A percentile compares a stretch with the other conserved stretches of the same genome.
Evolutionary conservation across 2,329 filamentous ascomycete species (phyloP).

Genomic region (Chaetomium strumarium): DNA sequence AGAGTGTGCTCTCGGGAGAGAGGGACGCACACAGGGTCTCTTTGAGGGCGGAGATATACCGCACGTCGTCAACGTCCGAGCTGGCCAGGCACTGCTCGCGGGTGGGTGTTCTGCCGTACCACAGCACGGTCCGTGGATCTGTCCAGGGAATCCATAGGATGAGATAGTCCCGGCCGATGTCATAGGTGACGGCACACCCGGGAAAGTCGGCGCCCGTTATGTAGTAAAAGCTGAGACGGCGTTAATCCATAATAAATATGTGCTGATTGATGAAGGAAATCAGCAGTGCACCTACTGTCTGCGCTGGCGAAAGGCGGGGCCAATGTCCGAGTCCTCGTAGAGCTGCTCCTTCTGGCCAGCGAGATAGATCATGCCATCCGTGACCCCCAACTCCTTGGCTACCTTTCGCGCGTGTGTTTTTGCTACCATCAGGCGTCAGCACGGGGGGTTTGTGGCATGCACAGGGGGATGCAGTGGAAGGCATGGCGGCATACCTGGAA

Average conservation of each 20-base stretch:
- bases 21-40: slow-evolving; percentile 46
- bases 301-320: slow-evolving; percentile 50
- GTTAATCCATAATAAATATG: background rate
- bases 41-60: slow-evolving; percentile 46
- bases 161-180: slow-evolving; percentile 54
- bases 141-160: slow-evolving; percentile 69
- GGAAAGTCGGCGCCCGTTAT: slow-evolving; percentile 49
- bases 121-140: slow-evolving; percentile 56
- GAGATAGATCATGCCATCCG: slow-evolving; percentile 50
- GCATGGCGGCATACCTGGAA: slow-evolving; percentile 19
- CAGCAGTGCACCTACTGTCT: slow-evolving; percentile 44
- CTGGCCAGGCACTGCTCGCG: slow-evolving; percentile 54
- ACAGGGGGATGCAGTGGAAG: background rate
- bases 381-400: slow-evolving; percentile 42
- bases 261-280: background rate
- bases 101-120: slow-evolving; percentile 56
- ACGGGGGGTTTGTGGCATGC: background rate
- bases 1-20: slow-evolving; percentile 37
- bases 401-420: slow-evolving; percentile 54
- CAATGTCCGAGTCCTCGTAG: slow-evolving; percentile 56
- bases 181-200: slow-evolving; percentile 52
- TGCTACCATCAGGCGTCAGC: slow-evolving; percentile 32
- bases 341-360: slow-evolving; percentile 44
- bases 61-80: slow-evolving; percentile 67
- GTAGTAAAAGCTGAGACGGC: slow-evolving; percentile 49